Conservation (phyloP, 2,329 filamentous ascomycete genomes). For the Ophiocordyceps camponoti-leonardi region DNA sequence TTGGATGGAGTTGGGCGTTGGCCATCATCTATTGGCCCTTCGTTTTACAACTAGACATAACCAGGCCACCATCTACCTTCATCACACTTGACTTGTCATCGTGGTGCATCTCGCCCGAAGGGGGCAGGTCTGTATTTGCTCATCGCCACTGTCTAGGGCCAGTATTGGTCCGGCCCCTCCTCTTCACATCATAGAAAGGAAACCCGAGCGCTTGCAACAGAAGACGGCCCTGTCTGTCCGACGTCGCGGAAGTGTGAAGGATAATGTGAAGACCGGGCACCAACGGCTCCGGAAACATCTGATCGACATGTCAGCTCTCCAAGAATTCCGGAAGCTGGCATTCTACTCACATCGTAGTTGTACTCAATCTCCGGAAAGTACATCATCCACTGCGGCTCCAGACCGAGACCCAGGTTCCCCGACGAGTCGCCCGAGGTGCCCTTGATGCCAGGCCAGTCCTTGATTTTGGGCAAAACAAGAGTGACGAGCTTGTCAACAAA, state of each 20-base stretch:
- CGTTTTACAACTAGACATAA: not conserved
- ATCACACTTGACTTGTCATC: not conserved
- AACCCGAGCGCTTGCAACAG: slow-evolving; percentile 32
- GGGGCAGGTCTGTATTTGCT: slow-evolving; percentile 6
- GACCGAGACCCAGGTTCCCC: slow-evolving; percentile 74
- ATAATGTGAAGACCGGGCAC: slow-evolving; percentile 74
- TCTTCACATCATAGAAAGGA: slow-evolving; percentile 51
- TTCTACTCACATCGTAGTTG: slow-evolving; percentile 73
- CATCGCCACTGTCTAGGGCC: not conserved
- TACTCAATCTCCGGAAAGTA: slow-evolving; percentile 88
- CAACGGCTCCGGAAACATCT: slow-evolving; percentile 50
- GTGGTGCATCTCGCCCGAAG: not conserved
- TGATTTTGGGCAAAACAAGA: slow-evolving; percentile 83
- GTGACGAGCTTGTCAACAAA: slow-evolving; percentile 84
- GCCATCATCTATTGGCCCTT: not conserved
- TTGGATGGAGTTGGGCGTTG: slow-evolving; percentile 17
- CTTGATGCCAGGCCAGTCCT: slow-evolving; percentile 69
- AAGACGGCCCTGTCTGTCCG: slow-evolving; percentile 68
- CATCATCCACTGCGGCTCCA: slow-evolving; percentile 57
- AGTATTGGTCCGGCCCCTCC: slow-evolving; percentile 32
- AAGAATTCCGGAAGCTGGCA: not conserved
- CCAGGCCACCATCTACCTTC: not conserved
- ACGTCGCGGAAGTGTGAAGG: slow-evolving; percentile 69
- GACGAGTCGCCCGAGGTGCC: slow-evolving; percentile 61
- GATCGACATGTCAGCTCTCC: not conserved